Conservation (phyloP, 2,329 filamentous ascomycete species). For the Verticillium zaregamsianum region DNA sequence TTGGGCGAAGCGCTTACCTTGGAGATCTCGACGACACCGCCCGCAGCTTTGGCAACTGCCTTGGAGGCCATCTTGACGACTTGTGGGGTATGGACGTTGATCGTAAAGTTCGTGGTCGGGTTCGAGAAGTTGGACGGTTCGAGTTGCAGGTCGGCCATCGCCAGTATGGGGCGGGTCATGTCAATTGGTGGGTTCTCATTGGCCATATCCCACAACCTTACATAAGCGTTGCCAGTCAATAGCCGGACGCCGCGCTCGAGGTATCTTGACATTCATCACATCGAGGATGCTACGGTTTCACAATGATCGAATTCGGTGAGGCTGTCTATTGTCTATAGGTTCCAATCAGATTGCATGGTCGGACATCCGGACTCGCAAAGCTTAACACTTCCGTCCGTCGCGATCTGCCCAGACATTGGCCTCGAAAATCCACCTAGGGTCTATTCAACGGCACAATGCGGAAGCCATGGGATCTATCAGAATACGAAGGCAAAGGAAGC, state of each 20-base stretch:
- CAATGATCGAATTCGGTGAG: too few species aligned
- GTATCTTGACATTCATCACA: too few species aligned
- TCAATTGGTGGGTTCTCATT: neutral
- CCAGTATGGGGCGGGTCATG: neutral
- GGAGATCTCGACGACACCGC: constrained; percentile 50
- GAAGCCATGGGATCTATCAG: too few species aligned
- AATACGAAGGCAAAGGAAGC: too few species aligned
- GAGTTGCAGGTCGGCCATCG: constrained; percentile 1
- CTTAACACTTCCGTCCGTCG: too few species aligned
- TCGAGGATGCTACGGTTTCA: too few species aligned
- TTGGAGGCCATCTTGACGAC: constrained; percentile 56
- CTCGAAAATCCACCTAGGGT: too few species aligned
- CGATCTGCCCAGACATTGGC: too few species aligned
- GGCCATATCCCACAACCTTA: neutral
- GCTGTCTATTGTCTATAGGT: too few species aligned
- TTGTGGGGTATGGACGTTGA: constrained; percentile 13
- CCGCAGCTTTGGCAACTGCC: constrained; percentile 51
- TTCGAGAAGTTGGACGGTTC: neutral
- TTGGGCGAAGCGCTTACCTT: constrained; percentile 44
- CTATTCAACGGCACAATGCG: too few species aligned
- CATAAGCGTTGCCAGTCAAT: neutral
- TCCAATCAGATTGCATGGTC: too few species aligned
- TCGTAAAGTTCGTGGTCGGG: constrained; percentile 9
- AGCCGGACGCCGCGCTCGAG: neutral
- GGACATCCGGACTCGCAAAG: too few species aligned